Base-by-base conservation (phyloP, 2,329 filamentous ascomycete species). In the Monilinia polystroma region DNA sequence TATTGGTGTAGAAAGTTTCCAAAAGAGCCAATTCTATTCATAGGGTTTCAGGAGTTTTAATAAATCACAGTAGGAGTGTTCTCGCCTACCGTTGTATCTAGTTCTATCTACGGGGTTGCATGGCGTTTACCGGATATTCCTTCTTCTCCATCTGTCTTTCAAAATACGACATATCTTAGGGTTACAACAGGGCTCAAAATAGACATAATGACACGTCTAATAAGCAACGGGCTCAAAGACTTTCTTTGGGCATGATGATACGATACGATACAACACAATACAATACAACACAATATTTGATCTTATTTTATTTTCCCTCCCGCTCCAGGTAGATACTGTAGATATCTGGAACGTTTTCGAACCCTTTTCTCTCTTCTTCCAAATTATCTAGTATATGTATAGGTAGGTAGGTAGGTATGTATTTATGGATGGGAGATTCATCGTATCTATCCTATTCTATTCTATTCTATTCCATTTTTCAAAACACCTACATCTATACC, bases 11-110 rank as follows among this genome's bases (percentile, higher is more conserved):
- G 88, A 91, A 76, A 89, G 86, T 74, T 90, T 91, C 76, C 88
- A 90, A 76, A 89, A 89, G 78, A 87, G 86, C 64, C 84, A 85
- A 23, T 90, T 90, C 74, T 87, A 89, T 77, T 87, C 86, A 64
- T 88, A 78, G 81, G 64, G 43, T 45, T 20, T 14, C 14, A 51
- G 14, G 1, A 4, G 8, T 18, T 51, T 51, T 38, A 51, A 60
- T 38, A 35, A 38, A 26, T 49, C 20, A 23, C n/a, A 60, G 20
- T 18, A 51, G 29, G 11, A 23, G 32, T 55, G 2, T 35, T 51
- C 6, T 49, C 14, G 49, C 47, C 20, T 51, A 60, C 58, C 38
- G 32, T 51, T 38, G 12, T 23, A 38, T 60, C 12, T 51, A 23
- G 32, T 35, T 35, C 32, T 35, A 35, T 35, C 32, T 35, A 35